Percentiles rank a stretch among this genome's conserved stretches.
phyloP scores from a whole-genome alignment of 2,329 filamentous ascomycete genomes.

The Paecilomyces sp. region DNA sequence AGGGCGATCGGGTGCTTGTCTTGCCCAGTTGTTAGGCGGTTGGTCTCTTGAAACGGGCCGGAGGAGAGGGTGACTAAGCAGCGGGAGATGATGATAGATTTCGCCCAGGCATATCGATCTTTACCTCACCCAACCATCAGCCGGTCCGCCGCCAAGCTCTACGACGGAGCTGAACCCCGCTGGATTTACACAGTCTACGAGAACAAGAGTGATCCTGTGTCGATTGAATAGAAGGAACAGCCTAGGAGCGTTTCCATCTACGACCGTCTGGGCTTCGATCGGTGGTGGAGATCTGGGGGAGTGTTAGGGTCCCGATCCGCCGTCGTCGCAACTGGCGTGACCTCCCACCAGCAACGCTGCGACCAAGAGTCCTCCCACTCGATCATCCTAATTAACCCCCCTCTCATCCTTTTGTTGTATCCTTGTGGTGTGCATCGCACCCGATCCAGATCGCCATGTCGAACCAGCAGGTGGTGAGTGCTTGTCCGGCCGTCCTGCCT shows the following conservation, averaged over 20 bases:
- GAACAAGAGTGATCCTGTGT: neutral
- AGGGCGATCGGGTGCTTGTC: neutral
- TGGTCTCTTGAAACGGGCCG: neutral
- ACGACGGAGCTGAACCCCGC: neutral
- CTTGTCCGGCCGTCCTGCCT: slow-evolving; percentile 14
- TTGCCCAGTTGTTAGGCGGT: neutral
- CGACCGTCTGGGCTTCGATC: neutral
- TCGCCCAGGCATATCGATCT: slow-evolving; percentile 28
- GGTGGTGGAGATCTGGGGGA: neutral
- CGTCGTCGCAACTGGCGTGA: neutral
- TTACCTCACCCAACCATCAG: slow-evolving; percentile 27
- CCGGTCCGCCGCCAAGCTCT: slow-evolving; percentile 1
- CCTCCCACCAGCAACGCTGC: neutral
- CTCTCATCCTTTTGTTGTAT: neutral
- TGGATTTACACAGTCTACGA: neutral
- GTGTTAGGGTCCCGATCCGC: neutral
- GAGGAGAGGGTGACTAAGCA: slow-evolving; percentile 23
- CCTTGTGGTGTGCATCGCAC: neutral
- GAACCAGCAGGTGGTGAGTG: slow-evolving; percentile 44
- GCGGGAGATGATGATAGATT: slow-evolving; percentile 23
- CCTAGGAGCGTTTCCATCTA: neutral
- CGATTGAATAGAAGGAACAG: neutral
- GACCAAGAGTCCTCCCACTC: neutral
- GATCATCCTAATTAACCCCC: neutral
- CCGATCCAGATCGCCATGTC: slow-evolving; percentile 29